Conservation (phyloP, 2,329 filamentous ascomycete species). For the Cercospora sp. region DNA sequence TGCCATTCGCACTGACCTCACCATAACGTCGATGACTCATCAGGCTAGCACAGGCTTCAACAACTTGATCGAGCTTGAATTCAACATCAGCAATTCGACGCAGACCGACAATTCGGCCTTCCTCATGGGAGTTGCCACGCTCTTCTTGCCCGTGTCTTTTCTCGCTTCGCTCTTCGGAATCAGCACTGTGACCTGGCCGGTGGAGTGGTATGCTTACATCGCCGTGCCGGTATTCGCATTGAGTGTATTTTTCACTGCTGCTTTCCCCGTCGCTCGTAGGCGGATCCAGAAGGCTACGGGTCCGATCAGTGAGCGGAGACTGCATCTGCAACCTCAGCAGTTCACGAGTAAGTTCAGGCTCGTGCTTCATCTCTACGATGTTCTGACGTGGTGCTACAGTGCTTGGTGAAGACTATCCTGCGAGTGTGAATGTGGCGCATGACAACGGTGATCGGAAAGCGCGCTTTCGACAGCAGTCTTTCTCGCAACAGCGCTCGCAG, state of each 20-base stretch:
- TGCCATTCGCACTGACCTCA: not conserved
- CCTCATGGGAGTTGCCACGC: slow-evolving; percentile 38
- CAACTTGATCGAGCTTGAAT: slow-evolving; percentile 44
- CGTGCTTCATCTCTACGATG: not conserved
- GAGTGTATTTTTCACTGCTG: slow-evolving; percentile 33
- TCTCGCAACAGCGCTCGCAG: slow-evolving; percentile 4
- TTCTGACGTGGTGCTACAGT: slow-evolving; percentile 16
- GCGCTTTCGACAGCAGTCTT: slow-evolving; percentile 5
- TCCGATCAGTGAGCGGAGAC: slow-evolving; percentile 31
- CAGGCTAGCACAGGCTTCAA: slow-evolving; percentile 33
- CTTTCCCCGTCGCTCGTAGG: slow-evolving; percentile 34
- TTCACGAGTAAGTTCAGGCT: slow-evolving; percentile 31
- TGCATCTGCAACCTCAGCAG: slow-evolving; percentile 32
- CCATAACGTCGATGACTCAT: slow-evolving; percentile 5
- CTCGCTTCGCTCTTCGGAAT: slow-evolving; percentile 42
- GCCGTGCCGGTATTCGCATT: slow-evolving; percentile 39
- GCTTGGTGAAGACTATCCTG: slow-evolving; percentile 40
- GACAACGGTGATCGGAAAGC: slow-evolving; percentile 15
- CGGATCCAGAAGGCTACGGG: slow-evolving; percentile 34
- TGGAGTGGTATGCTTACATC: slow-evolving; percentile 39
- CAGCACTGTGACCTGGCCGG: slow-evolving; percentile 37
- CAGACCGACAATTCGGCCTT: slow-evolving; percentile 41
- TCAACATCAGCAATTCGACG: slow-evolving; percentile 42
- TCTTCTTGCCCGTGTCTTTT: slow-evolving; percentile 42
- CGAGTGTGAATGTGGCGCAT: slow-evolving; percentile 30